Evolutionary conservation across 352 stramenopile species (phyloP).

Genomic region (Phytophthora hybrid): DNA sequence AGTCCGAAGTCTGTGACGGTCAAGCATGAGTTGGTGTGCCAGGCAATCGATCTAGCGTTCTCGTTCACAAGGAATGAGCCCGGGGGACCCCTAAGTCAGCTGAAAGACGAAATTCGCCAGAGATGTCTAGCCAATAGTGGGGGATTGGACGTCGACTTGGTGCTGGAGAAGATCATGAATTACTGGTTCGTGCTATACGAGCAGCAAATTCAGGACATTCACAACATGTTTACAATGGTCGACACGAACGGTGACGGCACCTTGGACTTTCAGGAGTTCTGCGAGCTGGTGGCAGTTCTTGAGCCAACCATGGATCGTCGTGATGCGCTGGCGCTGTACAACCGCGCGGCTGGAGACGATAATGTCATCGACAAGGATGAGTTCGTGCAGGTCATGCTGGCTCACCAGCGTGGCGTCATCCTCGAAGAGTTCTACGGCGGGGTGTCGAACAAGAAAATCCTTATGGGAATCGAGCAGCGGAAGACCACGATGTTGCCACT

Average conservation of each 20-base stretch:
- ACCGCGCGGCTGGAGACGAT: constrained; percentile 69
- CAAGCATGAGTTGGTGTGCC: constrained; percentile 68
- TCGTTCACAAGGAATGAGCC: constrained; percentile 64
- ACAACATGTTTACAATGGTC: constrained; percentile 77
- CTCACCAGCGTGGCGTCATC: constrained; percentile 72
- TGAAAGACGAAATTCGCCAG: constrained; percentile 68
- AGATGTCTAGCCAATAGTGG: constrained; percentile 36
- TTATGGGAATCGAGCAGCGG: constrained; percentile 56
- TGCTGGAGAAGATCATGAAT: constrained; percentile 81
- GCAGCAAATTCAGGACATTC: constrained; percentile 79
- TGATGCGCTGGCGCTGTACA: constrained; percentile 68
- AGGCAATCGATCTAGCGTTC: constrained; percentile 80
- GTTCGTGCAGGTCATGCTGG: constrained; percentile 80
- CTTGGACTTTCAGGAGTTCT: constrained; percentile 81
- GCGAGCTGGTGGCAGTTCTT: constrained; percentile 64
- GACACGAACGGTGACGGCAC: constrained; percentile 76
- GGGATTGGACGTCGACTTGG: constrained; percentile 70
- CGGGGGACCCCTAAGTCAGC: constrained; percentile 45
- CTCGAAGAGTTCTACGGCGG: constrained; percentile 69
- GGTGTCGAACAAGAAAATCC: constrained; percentile 63
- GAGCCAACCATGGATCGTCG: constrained; percentile 75
- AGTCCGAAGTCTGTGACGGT: constrained; percentile 59
- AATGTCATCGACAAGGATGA: constrained; percentile 85
- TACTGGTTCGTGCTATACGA: constrained; percentile 85
- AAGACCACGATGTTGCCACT: constrained; percentile 46